Evolutionary conservation across 768 basidiomycete species (phyloP), one percentile per base, ranked within the genome.

Genomic region (Mycena metata): DNA sequence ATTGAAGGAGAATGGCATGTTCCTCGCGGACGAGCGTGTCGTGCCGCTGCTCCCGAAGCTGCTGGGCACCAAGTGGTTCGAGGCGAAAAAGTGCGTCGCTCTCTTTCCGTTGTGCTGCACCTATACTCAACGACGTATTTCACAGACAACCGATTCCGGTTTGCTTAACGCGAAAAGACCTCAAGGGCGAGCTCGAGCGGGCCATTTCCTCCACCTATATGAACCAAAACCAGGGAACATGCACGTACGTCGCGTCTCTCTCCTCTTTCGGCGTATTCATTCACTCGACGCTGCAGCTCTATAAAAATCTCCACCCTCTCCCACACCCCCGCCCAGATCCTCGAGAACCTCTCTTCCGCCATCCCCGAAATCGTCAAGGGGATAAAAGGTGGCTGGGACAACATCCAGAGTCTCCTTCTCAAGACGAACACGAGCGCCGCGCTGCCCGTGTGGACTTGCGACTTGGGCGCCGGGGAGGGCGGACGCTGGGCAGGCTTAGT

Each of bases 171-270:
- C 89, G 91, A 24, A 96, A 96, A 76, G 93, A 97, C 79, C 86
- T 99, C 66, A 99, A 98, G 78, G 87, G 85, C 52, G 96, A 98
- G 75, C 87, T 99, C 12, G 96, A 97, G 78, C 90, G 91, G 50
- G 97, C 97, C 19, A 90, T 99, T 71, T 91, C 91, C 5, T 96
- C 96, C 13, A 96, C 97, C 3, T 98, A 98, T 79, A 94, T 98
- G 91, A 93, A 96, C 78, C 94, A 96, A 80, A 95, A 96, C 63
- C 90, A 89, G 70, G 98, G 98, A 15, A 98, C 96, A 8, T 95
- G 93, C 88, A 90, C 91, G 94, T 96, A 82, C 58, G 95, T 88
- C 19, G 19, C 19, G 26, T 21, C 45, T 21, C 60, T 12, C 45
- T 55, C 56, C 42, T 46, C 45, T 21, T 35, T 50, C 33, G 15